Base-by-base conservation (phyloP, 2,329 filamentous ascomycete genomes). In the Basipetospora chlamydospora region DNA sequence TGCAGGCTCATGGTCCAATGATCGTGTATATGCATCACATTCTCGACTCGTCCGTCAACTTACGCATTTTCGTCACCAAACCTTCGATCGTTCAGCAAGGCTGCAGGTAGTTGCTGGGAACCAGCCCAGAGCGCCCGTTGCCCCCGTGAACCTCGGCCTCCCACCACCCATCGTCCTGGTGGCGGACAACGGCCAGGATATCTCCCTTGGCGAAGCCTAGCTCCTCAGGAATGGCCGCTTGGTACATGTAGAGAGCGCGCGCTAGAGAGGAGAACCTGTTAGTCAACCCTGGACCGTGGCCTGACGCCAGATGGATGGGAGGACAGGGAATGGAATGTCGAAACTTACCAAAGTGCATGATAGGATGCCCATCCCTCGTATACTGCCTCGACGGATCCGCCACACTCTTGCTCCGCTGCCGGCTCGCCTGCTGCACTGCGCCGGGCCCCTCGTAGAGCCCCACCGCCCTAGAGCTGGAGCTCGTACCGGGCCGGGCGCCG, bases 121-220 rank as follows among this genome's bases (percentile, higher is more conserved):
- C 74, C 50, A 80, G 62, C 42, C 75, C 75, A 40, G 67, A 53
- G 34, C 59, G 66, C 34, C 68, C 73, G 43, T 66, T 70, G 43
- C 69, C 67, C 17, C 78, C 77, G 31, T 87, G 82, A 28, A 95
- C 74, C 56, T 95, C 88, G 10, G 92, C 92, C 61, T 98, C 90
- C 90, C 92, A 98, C 90, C 90, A 98, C 15, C 90, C 90, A 52
- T 98, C 90, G 54, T 98, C 90, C 59, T 98, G 90, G 49, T 93
- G 75, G 41, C 87, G 72, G 32, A 95, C 64, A 11, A 98, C 77
- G 2, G 88, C 85, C 11, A 98, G 66, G 41, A 88, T 76, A 52
- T 98, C 92, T 33, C 87, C 87, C 62, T 98, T 98, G 32, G 69
- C 67, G 56, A 98, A 98, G 11, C 81, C 80, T 15, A 98, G 64